These are phyloP conservation scores for Spiromastix sp. DNA, from an alignment of 2,329 filamentous ascomycete genomes.

Conservation along the genomic window DNA sequence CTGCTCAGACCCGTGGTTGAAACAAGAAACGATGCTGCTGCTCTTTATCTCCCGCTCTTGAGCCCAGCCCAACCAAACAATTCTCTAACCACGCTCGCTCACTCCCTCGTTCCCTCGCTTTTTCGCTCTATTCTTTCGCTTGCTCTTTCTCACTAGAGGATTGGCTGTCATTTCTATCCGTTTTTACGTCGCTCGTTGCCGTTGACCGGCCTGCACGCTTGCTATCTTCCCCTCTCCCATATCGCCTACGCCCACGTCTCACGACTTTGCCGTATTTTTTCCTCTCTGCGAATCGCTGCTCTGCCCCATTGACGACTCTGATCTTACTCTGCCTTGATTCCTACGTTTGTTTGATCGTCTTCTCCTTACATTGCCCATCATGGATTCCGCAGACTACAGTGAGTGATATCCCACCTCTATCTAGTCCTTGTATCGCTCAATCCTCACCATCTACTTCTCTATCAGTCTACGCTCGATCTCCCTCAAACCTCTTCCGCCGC, in stretches of 20 bases:
- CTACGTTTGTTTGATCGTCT: too few species aligned
- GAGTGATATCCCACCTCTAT: background rate
- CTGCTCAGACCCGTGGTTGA: background rate
- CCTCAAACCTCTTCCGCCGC: slow-evolving; percentile 41
- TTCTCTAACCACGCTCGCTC: slow-evolving; percentile 1
- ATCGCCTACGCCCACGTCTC: slow-evolving; percentile 4
- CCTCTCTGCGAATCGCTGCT: too few species aligned
- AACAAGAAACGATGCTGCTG: background rate
- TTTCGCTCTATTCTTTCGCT: too few species aligned
- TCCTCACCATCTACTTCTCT: too few species aligned
- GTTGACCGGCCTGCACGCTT: slow-evolving; percentile 5
- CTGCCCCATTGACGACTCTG: too few species aligned
- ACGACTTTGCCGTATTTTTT: too few species aligned
- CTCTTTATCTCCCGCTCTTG: background rate
- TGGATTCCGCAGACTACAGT: background rate
- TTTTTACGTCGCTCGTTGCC: slow-evolving; percentile 3
- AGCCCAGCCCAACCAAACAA: background rate
- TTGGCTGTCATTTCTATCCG: background rate
- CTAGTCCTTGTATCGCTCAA: too few species aligned
- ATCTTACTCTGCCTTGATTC: too few species aligned
- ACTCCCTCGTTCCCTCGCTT: background rate
- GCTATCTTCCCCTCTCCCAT: slow-evolving; percentile 7
- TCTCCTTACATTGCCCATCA: too few species aligned
- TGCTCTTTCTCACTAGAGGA: background rate
- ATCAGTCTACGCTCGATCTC: slow-evolving; percentile 19